Conservation (phyloP, 805 yeast genomes). For the Candida khao-thaluensis region DNA sequence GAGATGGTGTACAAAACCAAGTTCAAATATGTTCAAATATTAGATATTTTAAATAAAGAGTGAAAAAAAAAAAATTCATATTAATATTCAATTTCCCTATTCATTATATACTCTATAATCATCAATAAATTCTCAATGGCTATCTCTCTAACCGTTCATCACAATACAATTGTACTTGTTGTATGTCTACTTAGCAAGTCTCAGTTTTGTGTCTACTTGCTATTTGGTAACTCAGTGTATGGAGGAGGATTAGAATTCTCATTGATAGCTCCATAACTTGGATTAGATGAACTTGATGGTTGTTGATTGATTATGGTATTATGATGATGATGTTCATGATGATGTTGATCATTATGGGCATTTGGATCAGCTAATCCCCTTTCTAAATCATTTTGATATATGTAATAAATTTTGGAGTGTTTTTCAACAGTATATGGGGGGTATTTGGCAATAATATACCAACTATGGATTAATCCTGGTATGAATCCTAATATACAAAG, state of each 20-base stretch:
- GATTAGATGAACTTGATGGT: slow-evolving; percentile 12
- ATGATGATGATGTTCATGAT: slow-evolving; percentile 15
- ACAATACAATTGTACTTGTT: too few relatives aligned
- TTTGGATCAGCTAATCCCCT: slow-evolving; percentile 13
- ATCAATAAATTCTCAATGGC: too few relatives aligned
- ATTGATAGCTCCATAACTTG: slow-evolving; percentile 29
- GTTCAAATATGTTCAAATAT: too few relatives aligned
- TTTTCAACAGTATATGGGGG: slow-evolving; percentile 34
- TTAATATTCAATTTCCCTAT: too few relatives aligned
- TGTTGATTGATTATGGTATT: slow-evolving; percentile 14
- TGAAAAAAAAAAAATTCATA: too few relatives aligned
- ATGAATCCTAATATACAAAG: slow-evolving; percentile 49
- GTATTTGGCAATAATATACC: slow-evolving; percentile 49
- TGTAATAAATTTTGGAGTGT: slow-evolving; percentile 33
- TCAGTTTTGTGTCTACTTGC: too few relatives aligned
- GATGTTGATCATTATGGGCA: slow-evolving; percentile 22
- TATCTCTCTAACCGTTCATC: too few relatives aligned
- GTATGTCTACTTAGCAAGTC: too few relatives aligned
- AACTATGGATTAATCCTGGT: slow-evolving; percentile 51
- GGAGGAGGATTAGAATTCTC: slow-evolving; percentile 21
- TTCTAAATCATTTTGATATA: slow-evolving; percentile 38
- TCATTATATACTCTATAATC: too few relatives aligned
- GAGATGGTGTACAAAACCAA: too few relatives aligned
- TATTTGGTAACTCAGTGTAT: slow-evolving; percentile 13
- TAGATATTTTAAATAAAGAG: too few relatives aligned